A percentile compares a stretch with the other conserved stretches of the same genome.
Evolutionary conservation across 306 rosid genomes (phyloP).

Genomic region (Myrica gale): DNA sequence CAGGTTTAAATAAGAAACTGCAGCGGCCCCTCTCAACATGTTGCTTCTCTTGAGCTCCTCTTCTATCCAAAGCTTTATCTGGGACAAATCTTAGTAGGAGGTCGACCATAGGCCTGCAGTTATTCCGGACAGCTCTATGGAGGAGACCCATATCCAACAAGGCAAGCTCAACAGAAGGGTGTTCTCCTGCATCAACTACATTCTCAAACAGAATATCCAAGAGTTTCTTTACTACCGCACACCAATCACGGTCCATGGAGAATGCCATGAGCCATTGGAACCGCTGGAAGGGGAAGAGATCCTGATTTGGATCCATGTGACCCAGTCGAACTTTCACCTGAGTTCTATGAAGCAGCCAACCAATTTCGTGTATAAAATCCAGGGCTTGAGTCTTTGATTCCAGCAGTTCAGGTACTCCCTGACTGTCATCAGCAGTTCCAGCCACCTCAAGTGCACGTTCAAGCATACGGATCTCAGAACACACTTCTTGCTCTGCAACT

Average conservation of each 20-base stretch:
- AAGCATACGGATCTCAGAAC: conserved; percentile 74
- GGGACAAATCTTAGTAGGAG: conserved; percentile 62
- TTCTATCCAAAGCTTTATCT: conserved; percentile 24
- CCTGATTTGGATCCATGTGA: conserved; percentile 51
- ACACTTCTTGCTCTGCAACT: conserved; percentile 81
- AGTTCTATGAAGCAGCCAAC: conserved; percentile 90
- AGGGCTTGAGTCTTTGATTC: conserved; percentile 68
- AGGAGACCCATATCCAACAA: conserved; percentile 69
- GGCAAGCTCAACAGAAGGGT: conserved; percentile 52
- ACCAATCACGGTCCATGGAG: conserved; percentile 88
- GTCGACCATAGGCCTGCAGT: conserved; percentile 68
- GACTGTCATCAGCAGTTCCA: conserved; percentile 40
- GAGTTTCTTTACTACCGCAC: conserved; percentile 75
- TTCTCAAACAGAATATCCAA: conserved; percentile 62
- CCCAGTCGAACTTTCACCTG: conserved; percentile 58
- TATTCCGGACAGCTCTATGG: conserved; percentile 82
- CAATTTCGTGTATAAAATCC: conserved; percentile 82
- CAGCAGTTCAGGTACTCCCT: conserved; percentile 32
- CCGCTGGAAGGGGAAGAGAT: conserved; percentile 56
- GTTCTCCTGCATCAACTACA: conserved; percentile 57
- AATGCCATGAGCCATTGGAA: conserved; percentile 79
- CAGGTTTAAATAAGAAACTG: conserved; percentile 68
- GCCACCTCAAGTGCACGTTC: conserved; percentile 59
- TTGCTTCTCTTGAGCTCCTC: conserved; percentile 43
- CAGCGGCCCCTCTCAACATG: conserved; percentile 26